Base-by-base conservation (phyloP, 1,284 basidiomycete genomes). In the Hortiboletus rubellus region DNA sequence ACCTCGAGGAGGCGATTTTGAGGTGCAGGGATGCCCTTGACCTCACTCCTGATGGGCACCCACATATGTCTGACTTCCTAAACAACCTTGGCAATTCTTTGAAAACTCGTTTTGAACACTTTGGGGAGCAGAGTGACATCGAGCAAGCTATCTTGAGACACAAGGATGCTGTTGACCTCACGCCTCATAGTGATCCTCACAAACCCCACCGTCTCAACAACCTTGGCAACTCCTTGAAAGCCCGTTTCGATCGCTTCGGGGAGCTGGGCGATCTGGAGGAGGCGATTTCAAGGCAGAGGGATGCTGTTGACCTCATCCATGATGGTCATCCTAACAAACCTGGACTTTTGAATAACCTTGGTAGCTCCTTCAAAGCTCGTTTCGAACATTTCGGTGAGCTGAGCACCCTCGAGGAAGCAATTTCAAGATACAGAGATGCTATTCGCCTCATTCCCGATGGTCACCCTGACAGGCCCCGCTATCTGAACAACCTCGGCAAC, bases 321-420 rank as follows among this genome's bases (percentile, higher is more conserved):
- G 15, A n/a, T 7, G 27, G 17, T 7, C 27, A 45, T 27, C 27
- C 27, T n/a, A 2, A n/a, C 27, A 45, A 10, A 17, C 27, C 44
- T 17, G 3, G 2, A 8, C 2, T 15, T 43, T 14, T 43, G 12
- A 43, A 9, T 8, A 27, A 5, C 24, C 41, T 57, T 5, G 54
- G 18, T 2, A 24, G 12, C 14, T 36, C 38, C 24, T 45, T 57
- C 6, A 15, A 2, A 3, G 10, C 18, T 46, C 56, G 55, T 50
- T 57, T 57, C 9, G 31, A 52, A 1, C 47, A 11, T 4, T 55
- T 57, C 10, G 49, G 57, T 1, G 30, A 43, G n/a, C 45, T 59
- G 1, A 14, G 31, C 7, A 45, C 59, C 22, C 48, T 58, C 3
- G 56, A 58, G 18, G 22, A 18, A 27, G 44, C 47, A 10, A 58